Evolutionary conservation across 495 filamentous ascomycete genomes (phyloP), one percentile per base, ranked within the genome.

Genomic region (Aspergillus panamensis): DNA sequence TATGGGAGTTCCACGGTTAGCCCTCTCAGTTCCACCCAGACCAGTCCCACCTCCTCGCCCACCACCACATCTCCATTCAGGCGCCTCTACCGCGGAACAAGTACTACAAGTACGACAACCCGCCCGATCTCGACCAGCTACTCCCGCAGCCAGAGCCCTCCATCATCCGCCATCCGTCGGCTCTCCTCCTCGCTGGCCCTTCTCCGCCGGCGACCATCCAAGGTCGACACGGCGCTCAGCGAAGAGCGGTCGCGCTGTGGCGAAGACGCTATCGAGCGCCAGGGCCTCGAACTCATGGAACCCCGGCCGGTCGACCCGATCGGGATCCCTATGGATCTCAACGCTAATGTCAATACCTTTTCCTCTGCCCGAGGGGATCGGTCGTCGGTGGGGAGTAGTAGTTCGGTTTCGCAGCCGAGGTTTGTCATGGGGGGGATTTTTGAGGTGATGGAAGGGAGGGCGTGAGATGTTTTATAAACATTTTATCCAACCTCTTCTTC

Each of bases 371-470:
- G n/a, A n/a, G 53, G 45, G 9, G 54, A 56, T 50, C 49, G 57
- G 6, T 53, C 37, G 8, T 58, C 61, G 1, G 39, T 30, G 3
- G 29, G 40, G n/a, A n/a, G n/a, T n/a, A n/a, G n/a, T 19, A 53
- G 32, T 8, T 45, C 57, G 9, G 42, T 51, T 16, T 49, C 55
- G 48, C 71, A 69, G 53, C 74, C 71, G 13, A 59, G 69, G 8
- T 74, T 73, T 55, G 76, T 79, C 6, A 77, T 79, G 73, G 73
- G 73, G 16, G 76, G 76, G 9, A 79, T 79, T 29, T 73, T 77
- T 56, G 76, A 79, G 62, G 73, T 77, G n/a, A 76, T 79, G 76
- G 76, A 79, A 44, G 76, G 73, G 4, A 58, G 65, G 25, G 69
- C 67, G 21, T 78, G 60, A 20, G 16, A 21, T 10, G 20, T 50